Evolutionary conservation across 495 filamentous ascomycete genomes (phyloP).

Genomic region (Tuber indicum): DNA sequence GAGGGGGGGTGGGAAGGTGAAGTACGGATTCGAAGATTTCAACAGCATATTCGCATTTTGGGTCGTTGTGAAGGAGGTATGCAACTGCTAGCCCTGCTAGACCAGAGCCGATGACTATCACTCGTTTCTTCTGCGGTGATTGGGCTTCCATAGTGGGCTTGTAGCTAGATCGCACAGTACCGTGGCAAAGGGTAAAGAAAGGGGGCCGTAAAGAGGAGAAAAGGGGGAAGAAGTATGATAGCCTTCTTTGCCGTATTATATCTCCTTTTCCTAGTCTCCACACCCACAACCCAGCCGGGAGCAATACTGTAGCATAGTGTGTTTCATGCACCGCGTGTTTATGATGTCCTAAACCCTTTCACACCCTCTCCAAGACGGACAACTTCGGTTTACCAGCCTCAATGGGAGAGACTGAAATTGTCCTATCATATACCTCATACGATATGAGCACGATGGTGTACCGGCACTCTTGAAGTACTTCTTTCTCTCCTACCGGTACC

Average conservation of each 20-base stretch:
- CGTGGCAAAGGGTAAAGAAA: background rate
- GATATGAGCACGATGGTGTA: background rate
- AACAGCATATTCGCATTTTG: slow-evolving; percentile 46
- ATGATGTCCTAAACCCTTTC: background rate
- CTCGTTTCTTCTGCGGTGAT: slow-evolving; percentile 22
- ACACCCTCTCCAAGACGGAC: background rate
- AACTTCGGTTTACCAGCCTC: background rate
- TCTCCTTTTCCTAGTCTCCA: background rate
- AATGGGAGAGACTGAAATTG: background rate
- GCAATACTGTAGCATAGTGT: background rate
- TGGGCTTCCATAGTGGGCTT: background rate
- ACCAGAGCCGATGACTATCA: slow-evolving; percentile 53
- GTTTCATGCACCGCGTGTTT: background rate
- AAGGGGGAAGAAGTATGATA: background rate
- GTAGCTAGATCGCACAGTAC: background rate
- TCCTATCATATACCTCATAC: background rate
- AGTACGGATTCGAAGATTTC: slow-evolving; percentile 50
- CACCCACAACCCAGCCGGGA: background rate
- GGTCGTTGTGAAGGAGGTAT: slow-evolving; percentile 49
- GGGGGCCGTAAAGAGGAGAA: background rate
- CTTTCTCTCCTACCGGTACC: background rate
- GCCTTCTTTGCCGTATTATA: background rate
- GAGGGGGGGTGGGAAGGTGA: slow-evolving; percentile 21
- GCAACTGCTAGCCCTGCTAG: slow-evolving; percentile 53
- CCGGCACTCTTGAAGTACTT: background rate